These are phyloP conservation scores for Salmacisia buchloeana DNA, from an alignment of 1,284 basidiomycete genomes.

Conservation along the genomic window DNA sequence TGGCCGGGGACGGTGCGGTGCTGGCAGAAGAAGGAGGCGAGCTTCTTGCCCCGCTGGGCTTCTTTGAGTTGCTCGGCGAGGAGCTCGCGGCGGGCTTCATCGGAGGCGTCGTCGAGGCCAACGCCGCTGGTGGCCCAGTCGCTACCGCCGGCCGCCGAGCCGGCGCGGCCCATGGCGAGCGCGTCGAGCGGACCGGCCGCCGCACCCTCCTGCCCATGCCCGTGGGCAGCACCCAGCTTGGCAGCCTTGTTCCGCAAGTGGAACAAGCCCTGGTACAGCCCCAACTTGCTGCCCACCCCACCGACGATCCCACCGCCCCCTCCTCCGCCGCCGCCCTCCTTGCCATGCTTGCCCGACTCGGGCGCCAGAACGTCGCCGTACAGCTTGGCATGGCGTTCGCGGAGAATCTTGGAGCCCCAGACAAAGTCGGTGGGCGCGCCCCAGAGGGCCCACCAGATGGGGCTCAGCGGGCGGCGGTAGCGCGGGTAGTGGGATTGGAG, in stretches of 20 bases:
- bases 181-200: constrained; percentile 10
- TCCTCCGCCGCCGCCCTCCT: too few relatives aligned
- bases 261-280: too few relatives aligned
- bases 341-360: constrained; percentile 5
- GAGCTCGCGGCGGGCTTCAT: constrained; percentile 12
- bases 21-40: constrained; percentile 49
- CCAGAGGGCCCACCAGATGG: constrained; percentile 48
- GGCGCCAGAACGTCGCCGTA: too few relatives aligned
- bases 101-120: background rate
- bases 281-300: too few relatives aligned
- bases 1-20: constrained; percentile 45
- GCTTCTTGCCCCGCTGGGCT: constrained; percentile 19
- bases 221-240: background rate
- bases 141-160: background rate
- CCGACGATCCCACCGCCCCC: too few relatives aligned
- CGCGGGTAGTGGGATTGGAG: constrained; percentile 48
- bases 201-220: background rate
- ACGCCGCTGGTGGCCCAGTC: background rate
- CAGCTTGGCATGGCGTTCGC: constrained; percentile 28
- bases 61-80: constrained; percentile 6
- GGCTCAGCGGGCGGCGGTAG: constrained; percentile 44
- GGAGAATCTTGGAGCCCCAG: constrained; percentile 45
- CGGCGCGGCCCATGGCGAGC: constrained; percentile 17
- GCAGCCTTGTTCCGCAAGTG: background rate
- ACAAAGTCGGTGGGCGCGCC: constrained; percentile 48